Base-by-base conservation (phyloP, 345 rosid species). In the Cardamine resedifolia region DNA sequence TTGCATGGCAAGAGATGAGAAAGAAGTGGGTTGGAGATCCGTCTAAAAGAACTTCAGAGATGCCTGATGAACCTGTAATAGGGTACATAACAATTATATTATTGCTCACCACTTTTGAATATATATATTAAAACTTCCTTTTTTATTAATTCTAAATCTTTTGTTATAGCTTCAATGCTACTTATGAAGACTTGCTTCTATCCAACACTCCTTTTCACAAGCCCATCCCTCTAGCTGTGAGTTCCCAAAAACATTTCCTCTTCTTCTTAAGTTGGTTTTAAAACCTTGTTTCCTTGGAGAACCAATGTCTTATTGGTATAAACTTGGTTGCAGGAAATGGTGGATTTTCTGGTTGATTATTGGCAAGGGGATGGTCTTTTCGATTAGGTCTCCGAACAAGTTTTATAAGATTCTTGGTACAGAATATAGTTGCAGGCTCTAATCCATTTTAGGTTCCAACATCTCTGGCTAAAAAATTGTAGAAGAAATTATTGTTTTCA, bases 1-100 rank as follows among this genome's bases (percentile, higher is more conserved):
- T 70, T 39, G 75, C 76, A 0, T 76, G 80, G 80, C 76, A 76
- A 45, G 80, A 70, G 76, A 27, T 76, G 80, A 70, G 80, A 16
- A 76, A 57, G 71, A 70, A 64, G 10, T 76, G 80, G 80, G 62
- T 76, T 70, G 80, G 80, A n/a, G 80, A 76, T 38, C 72, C 61
- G 12, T 70, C 80, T 57, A 56, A 64, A 7, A 56, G 72, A 47
- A 70, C 71, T 48, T 48, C 76, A n/a, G 61, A 48, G 27, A n/a
- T 76, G 62, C 72, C 71, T 21, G n/a, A 28, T 44, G 80, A 77
- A 64, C 80, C 76, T 77, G 80, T 31, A 0, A 77, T 77, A 30
- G 10, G 80, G 76, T 76, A 7, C 39, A 16, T 18, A 26, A 39
- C 1, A 28, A 24, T 66, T 24, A 6, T n/a, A n/a, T 18, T 10